Conservation (phyloP, 805 yeast genomes). For the Grigorovia jiainica region DNA sequence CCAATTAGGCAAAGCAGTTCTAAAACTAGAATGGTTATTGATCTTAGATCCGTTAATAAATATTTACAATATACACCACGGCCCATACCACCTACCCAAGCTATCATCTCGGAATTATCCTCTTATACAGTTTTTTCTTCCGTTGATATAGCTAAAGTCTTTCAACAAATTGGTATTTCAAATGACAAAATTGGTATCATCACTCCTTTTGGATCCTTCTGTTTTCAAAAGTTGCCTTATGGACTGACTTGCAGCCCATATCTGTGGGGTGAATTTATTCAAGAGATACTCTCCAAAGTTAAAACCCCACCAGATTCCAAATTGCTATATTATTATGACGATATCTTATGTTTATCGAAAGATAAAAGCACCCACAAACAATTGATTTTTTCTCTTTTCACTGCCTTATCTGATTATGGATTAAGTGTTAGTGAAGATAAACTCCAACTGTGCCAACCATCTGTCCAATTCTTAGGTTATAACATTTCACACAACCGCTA, state of each 20-base stretch:
- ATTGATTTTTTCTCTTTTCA: not conserved
- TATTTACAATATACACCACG: constrained; percentile 4
- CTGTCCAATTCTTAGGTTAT: constrained; percentile 1
- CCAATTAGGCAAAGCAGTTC: no score
- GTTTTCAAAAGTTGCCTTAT: constrained; percentile 2
- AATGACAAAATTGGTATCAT: constrained; percentile 4
- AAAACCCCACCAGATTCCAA: not conserved
- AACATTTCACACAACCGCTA: not conserved
- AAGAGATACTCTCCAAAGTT: no score
- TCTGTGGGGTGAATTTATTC: constrained; percentile 6
- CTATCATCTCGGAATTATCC: constrained; percentile 4
- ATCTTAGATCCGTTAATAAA: no score
- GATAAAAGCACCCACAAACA: not conserved
- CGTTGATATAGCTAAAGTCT: constrained; percentile 5
- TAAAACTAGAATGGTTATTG: no score
- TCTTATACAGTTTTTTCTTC: constrained; percentile 4
- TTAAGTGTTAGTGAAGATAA: constrained; percentile 2
- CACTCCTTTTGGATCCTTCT: constrained; percentile 3
- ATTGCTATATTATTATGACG: constrained; percentile 4
- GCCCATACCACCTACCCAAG: constrained; percentile 4
- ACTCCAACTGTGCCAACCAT: not conserved
- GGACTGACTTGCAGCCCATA: constrained; percentile 3
- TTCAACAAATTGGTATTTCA: constrained; percentile 5
- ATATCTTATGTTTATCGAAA: constrained; percentile 1
- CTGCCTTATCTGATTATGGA: not conserved